Percentiles rank a stretch among this genome's conserved stretches.
Conservation (phyloP, 2,329 filamentous ascomycete genomes). For the Sporothrix curviconia region DNA sequence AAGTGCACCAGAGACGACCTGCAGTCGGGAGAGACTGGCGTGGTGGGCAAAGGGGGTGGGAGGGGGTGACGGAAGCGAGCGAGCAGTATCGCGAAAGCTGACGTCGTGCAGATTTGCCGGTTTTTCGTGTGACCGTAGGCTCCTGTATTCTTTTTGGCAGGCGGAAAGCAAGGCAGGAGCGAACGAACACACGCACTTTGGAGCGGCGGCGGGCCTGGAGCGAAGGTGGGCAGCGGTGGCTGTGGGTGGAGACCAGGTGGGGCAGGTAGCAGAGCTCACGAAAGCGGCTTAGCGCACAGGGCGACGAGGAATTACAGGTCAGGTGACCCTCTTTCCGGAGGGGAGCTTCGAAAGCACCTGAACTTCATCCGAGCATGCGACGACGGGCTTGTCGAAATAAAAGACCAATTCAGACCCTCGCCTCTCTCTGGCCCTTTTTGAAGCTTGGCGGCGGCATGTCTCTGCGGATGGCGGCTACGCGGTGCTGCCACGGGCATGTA, state of each 20-base stretch:
- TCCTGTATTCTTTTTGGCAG: background rate
- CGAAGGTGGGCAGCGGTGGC: background rate
- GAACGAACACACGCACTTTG: constrained; percentile 3
- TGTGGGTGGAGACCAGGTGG: constrained; percentile 6
- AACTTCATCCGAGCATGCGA: background rate
- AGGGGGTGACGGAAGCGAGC: background rate
- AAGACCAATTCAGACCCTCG: background rate
- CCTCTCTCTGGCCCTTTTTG: background rate
- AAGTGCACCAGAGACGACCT: background rate
- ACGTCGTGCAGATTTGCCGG: constrained; percentile 3
- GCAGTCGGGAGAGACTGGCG: background rate
- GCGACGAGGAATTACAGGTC: background rate
- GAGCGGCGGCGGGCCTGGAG: constrained; percentile 5
- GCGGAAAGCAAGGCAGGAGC: background rate
- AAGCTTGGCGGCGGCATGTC: constrained; percentile 8
- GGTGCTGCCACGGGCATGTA: constrained; percentile 1
- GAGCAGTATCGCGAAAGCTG: background rate
- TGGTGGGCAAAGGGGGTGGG: background rate
- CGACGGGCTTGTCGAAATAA: background rate
- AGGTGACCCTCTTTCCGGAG: background rate
- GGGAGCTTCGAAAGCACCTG: background rate
- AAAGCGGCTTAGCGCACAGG: constrained; percentile 3
- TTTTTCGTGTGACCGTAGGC: constrained; percentile 1
- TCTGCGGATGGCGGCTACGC: background rate
- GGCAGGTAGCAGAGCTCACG: background rate